Base-by-base conservation (phyloP, 192 early-diverging fungal species). In the Coemansia biformis region DNA sequence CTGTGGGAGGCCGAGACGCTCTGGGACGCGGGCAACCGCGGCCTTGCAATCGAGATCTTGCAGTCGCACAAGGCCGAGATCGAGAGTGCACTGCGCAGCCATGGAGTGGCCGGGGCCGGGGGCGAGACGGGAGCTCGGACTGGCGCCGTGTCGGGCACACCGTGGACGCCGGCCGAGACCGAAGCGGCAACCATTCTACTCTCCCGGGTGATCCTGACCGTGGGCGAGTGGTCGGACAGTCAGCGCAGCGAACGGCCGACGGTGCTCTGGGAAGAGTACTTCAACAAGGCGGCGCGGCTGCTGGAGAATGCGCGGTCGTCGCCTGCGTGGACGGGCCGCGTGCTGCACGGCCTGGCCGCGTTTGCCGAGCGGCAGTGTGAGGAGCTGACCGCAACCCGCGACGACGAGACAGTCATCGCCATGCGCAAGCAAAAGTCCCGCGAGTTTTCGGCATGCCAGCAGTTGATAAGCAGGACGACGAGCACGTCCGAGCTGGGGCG, bases 1-100 rank as follows among this genome's bases (percentile, higher is more conserved):
- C 63, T 74, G 54, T 74, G 70, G 70, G 63, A 66, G 58, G 63
- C 70, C 5, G 63, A 74, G 45, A 66, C 59, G 8, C 52, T 74
- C 34, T 74, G 70, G 70, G 70, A 74, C 7, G 44, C 70, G 3
- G 70, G 70, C 7, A 62, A 45, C 35, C 40, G 41, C 28, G 42
- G 38, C 2, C 43, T 74, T 37, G 70, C 70, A 2, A 49, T 66
- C 12, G 70, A 74, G 50, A 45, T 74, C 6, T 22, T 74, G 31
- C 54, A 54, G 41, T 52, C 53, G 34, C 67, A 71, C 36, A 58
- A 59, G 40, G 9, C 23, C 36, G 47, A 50, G 18, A 57, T 63
- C 15, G 17, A n/a, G 36, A 6, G 15, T 3, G n/a, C 36, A 6
- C 2, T n/a, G 22, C 5, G 39, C 8, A 43, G 42, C 42, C 21